Conservation (phyloP, 1,139 yeast genomes). For the Kodamaea suecica region DNA sequence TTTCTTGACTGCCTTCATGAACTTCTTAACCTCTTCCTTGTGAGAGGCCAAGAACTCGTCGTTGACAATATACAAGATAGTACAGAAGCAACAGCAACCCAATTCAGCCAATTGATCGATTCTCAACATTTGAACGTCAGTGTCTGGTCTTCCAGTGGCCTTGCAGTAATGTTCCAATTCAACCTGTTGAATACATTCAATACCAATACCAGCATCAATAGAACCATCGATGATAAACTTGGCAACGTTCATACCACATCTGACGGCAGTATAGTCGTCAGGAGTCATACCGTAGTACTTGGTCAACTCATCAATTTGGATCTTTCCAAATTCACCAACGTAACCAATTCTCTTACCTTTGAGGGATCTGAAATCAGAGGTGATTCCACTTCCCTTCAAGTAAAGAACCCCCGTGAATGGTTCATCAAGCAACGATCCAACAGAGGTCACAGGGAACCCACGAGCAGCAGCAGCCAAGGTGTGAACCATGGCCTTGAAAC, state of each 20-base stretch:
- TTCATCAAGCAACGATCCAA: constrained; percentile 54
- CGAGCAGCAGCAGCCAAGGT: constrained; percentile 60
- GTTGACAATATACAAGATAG: constrained; percentile 53
- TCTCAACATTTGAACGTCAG: constrained; percentile 54
- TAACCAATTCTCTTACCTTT: constrained; percentile 55
- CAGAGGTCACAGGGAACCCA: constrained; percentile 56
- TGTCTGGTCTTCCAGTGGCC: constrained; percentile 41
- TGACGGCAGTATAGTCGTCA: constrained; percentile 54
- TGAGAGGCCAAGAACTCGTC: constrained; percentile 48
- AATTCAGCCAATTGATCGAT: constrained; percentile 56
- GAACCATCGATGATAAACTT: constrained; percentile 53
- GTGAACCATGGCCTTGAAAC: constrained; percentile 60
- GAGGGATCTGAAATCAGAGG: constrained; percentile 48
- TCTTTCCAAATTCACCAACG: constrained; percentile 60
- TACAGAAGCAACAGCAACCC: constrained; percentile 61
- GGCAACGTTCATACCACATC: constrained; percentile 62
- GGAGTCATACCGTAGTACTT: constrained; percentile 56
- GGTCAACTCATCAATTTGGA: constrained; percentile 55
- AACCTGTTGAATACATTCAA: constrained; percentile 58
- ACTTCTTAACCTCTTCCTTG: constrained; percentile 45
- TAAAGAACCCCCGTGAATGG: constrained; percentile 58
- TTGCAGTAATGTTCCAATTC: constrained; percentile 52
- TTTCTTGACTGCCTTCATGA: constrained; percentile 47
- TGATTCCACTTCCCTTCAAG: constrained; percentile 50
- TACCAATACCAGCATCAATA: constrained; percentile 58